These are phyloP conservation scores for Xylaria flabelliformis DNA, from an alignment of 495 filamentous ascomycete species.

Conservation along the genomic window DNA sequence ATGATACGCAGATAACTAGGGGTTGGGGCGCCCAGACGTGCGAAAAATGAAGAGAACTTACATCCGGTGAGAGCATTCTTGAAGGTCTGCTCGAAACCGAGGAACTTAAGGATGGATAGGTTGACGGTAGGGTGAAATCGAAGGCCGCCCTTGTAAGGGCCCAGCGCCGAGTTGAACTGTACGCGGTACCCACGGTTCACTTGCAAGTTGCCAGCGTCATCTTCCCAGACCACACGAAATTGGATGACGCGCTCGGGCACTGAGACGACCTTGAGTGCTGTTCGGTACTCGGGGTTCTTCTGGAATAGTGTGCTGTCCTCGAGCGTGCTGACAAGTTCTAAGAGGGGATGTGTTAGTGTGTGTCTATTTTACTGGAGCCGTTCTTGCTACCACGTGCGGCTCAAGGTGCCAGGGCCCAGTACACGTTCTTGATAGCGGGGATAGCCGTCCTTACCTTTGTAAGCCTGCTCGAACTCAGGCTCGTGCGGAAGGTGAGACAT, in stretches of 20 bases:
- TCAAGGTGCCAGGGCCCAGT: background rate
- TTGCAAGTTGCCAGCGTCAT: conserved; percentile 86
- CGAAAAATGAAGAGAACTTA: conserved; percentile 55
- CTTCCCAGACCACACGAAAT: conserved; percentile 97
- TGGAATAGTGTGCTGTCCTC: conserved; percentile 93
- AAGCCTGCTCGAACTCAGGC: conserved; percentile 99
- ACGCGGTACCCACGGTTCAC: conserved; percentile 98
- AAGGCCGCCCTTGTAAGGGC: conserved; percentile 97
- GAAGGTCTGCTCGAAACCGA: conserved; percentile 99
- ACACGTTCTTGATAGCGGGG: background rate
- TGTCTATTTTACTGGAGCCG: background rate
- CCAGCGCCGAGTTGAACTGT: conserved; percentile 98
- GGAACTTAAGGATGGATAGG: conserved; percentile 96
- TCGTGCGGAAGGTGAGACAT: conserved; percentile 89
- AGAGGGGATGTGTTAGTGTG: conserved; percentile 6
- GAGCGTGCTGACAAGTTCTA: conserved; percentile 92
- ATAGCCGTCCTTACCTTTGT: conserved; percentile 73
- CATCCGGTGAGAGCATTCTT: conserved; percentile 98
- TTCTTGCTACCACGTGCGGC: background rate
- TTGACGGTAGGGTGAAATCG: conserved; percentile 97
- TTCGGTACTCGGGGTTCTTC: conserved; percentile 92
- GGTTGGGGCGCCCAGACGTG: background rate
- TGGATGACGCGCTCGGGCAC: conserved; percentile 96
- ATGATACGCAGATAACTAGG: background rate
- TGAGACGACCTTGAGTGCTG: conserved; percentile 83